These are phyloP conservation scores for Xylariaceae sp. DNA, from an alignment of 2,329 filamentous ascomycete species.

Conservation along the genomic window DNA sequence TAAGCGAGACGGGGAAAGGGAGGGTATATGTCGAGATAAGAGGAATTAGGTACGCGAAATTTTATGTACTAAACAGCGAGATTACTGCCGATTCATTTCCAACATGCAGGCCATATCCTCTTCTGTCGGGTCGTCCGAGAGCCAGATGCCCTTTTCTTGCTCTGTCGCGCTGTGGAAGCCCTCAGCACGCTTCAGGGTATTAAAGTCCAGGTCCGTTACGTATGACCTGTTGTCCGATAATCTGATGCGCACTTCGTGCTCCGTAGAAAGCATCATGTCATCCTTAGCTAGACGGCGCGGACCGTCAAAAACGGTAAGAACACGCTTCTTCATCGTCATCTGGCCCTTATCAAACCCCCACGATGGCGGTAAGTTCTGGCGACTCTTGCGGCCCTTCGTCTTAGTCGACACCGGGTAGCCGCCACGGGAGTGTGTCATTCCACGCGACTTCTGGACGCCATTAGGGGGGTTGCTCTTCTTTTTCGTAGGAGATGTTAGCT, in stretches of 20 bases:
- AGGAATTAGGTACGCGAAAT: background rate
- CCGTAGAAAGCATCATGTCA: conserved; percentile 97
- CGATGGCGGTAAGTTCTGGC: conserved; percentile 88
- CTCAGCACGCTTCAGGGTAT: conserved; percentile 86
- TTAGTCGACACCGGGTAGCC: conserved; percentile 64
- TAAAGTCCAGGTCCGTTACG: conserved; percentile 90
- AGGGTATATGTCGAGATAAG: conserved; percentile 8
- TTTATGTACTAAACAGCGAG: background rate
- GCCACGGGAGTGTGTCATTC: conserved; percentile 78
- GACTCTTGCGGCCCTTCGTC: conserved; percentile 80
- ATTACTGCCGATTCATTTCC: conserved; percentile 49
- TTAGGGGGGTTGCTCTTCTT: conserved; percentile 64
- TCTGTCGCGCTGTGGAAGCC: conserved; percentile 80
- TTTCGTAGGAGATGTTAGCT: conserved; percentile 58
- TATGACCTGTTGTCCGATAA: conserved; percentile 78
- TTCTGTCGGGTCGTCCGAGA: conserved; percentile 72
- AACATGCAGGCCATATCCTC: conserved; percentile 67
- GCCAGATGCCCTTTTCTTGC: conserved; percentile 87
- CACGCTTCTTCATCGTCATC: conserved; percentile 98
- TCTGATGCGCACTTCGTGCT: conserved; percentile 89
- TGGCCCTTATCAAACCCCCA: conserved; percentile 93
- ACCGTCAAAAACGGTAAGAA: conserved; percentile 91
- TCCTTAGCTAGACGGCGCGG: conserved; percentile 90
- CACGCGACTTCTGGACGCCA: conserved; percentile 70
- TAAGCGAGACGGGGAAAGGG: background rate